Evolutionary conservation across 2,329 filamentous ascomycete species (phyloP).

Genomic region (Thelonectria blattea): DNA sequence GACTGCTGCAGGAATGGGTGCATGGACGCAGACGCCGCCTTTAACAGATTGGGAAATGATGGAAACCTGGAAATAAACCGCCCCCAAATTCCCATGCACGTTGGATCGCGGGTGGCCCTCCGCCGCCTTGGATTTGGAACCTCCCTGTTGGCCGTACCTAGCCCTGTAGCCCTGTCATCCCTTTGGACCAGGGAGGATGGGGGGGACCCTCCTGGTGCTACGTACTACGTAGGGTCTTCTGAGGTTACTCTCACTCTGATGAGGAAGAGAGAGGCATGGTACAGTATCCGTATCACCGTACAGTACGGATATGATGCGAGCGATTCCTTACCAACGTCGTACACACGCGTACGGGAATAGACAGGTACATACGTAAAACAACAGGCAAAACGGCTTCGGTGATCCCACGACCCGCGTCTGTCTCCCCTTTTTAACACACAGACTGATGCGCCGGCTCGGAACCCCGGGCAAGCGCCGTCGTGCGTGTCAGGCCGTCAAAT

Average conservation of each 20-base stretch:
- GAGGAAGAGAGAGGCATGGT: neutral
- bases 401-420: neutral
- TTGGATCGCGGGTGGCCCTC: neutral
- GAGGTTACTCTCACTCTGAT: neutral
- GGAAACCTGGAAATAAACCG: neutral
- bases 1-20: neutral
- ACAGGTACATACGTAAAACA: neutral
- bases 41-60: neutral
- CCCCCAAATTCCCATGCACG: neutral
- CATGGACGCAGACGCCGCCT: neutral
- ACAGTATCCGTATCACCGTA: too few relatives aligned
- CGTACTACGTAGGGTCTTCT: neutral
- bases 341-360: neutral
- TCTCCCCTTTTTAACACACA: neutral
- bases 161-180: conserved; percentile 4
- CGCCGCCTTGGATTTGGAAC: neutral
- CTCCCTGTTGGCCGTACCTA: neutral
- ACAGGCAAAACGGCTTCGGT: neutral
- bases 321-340: too few relatives aligned
- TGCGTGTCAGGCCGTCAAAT: conserved; percentile 13
- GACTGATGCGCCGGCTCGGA: neutral
- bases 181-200: neutral
- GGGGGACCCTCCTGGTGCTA: neutral
- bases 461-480: neutral
- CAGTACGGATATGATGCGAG: too few relatives aligned